Evolutionary conservation across 495 filamentous ascomycete genomes (phyloP).

Genomic region (Aeminium ludgeri): DNA sequence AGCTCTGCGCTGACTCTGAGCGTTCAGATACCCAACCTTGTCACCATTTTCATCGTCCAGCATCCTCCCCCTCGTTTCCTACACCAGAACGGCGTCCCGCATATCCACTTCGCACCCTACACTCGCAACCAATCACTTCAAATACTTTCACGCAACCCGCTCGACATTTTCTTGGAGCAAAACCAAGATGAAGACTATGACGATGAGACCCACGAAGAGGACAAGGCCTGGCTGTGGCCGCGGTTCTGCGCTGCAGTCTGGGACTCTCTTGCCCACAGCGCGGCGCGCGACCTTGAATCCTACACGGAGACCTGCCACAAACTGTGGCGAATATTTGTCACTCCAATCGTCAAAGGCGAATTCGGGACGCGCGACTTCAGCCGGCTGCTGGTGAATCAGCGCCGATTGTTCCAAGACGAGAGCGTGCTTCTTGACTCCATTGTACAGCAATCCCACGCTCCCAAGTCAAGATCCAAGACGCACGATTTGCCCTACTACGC

Average conservation of each 20-base stretch:
- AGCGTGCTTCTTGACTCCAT: conserved; percentile 52
- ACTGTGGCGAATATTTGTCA: conserved; percentile 55
- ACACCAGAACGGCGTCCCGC: conserved; percentile 51
- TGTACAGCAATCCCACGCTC: conserved; percentile 1
- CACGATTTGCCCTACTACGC: conserved; percentile 58
- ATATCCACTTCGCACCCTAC: conserved; percentile 76
- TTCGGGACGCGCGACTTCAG: conserved; percentile 65
- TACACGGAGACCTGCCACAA: conserved; percentile 39
- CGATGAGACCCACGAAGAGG: conserved; percentile 34
- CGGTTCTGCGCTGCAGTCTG: conserved; percentile 58
- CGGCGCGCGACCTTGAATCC: conserved; percentile 44
- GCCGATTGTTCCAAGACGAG: conserved; percentile 64
- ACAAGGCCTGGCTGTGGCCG: conserved; percentile 46
- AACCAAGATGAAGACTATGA: conserved; percentile 28
- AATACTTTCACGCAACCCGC: conserved; percentile 43
- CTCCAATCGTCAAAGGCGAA: conserved; percentile 44
- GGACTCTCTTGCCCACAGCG: conserved; percentile 52
- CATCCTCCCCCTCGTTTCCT: conserved; percentile 55
- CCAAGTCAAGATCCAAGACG: conserved; percentile 18
- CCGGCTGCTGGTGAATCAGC: conserved; percentile 55
- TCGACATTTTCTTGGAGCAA: conserved; percentile 29
- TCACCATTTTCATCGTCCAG: conserved; percentile 60
- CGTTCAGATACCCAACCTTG: conserved; percentile 60
- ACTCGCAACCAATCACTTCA: conserved; percentile 57
- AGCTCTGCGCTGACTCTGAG: not conserved